Conservation (phyloP, 1,284 basidiomycete species). For the Ceratobasidium sp. region DNA sequence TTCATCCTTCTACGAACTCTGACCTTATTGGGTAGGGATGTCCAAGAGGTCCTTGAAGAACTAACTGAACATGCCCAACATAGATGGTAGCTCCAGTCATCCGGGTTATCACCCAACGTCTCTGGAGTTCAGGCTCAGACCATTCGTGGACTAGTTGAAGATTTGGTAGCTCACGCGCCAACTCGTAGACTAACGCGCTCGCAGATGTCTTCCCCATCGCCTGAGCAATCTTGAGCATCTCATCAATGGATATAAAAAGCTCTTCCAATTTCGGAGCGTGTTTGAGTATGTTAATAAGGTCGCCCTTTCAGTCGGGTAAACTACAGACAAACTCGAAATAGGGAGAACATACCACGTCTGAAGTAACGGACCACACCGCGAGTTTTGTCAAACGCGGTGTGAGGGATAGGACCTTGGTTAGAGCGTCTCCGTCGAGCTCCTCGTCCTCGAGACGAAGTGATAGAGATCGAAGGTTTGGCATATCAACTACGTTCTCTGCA, state of each 20-base stretch:
- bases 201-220: background rate
- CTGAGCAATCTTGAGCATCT: background rate
- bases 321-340: too few species aligned
- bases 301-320: background rate
- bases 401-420: constrained; percentile 1
- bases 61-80: background rate
- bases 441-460: background rate
- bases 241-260: background rate
- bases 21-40: background rate
- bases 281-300: background rate
- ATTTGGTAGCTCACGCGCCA: background rate
- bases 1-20: background rate
- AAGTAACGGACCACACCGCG: background rate
- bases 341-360: background rate
- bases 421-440: background rate
- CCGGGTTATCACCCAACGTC: background rate
- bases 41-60: background rate
- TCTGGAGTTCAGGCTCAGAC: constrained; percentile 11
- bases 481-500: background rate
- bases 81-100: background rate
- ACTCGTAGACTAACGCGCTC: constrained; percentile 1
- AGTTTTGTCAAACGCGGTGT: background rate
- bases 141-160: constrained; percentile 9
- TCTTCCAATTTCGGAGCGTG: constrained; percentile 4
- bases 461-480: constrained; percentile 13